These are phyloP conservation scores for Cichorium intybus DNA, from an alignment of 140 eudicot genomes.

Conservation along the genomic window DNA sequence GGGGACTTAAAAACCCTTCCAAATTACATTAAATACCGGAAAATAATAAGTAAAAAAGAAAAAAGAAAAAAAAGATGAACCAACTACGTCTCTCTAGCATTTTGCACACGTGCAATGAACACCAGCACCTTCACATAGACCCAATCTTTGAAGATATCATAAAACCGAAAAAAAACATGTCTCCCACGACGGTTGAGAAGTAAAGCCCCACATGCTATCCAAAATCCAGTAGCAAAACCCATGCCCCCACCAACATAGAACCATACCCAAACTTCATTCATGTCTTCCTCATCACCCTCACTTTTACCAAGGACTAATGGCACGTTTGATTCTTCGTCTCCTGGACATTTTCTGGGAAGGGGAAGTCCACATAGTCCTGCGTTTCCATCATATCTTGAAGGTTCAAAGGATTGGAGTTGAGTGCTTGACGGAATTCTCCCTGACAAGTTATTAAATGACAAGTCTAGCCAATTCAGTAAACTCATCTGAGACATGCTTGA, in stretches of 20 bases:
- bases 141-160: not conserved
- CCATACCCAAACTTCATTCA: too few relatives aligned
- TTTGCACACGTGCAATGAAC: not conserved
- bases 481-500: not conserved
- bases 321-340: not conserved
- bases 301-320: too few relatives aligned
- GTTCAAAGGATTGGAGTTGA: constrained; percentile 7
- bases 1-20: too few relatives aligned
- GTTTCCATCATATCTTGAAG: not conserved
- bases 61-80: too few relatives aligned
- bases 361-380: not conserved
- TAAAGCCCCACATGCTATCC: too few relatives aligned
- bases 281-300: too few relatives aligned
- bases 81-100: too few relatives aligned
- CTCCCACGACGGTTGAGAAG: too few relatives aligned
- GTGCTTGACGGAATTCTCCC: not conserved
- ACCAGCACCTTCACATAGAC: not conserved
- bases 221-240: too few relatives aligned
- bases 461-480: not conserved
- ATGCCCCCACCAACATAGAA: too few relatives aligned
- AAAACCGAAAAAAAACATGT: not conserved
- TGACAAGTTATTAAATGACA: not conserved
- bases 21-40: too few relatives aligned
- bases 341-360: not conserved
- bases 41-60: too few relatives aligned